Evolutionary conservation across 2,329 filamentous ascomycete species (phyloP).

Genomic region (Penicillium sp.): DNA sequence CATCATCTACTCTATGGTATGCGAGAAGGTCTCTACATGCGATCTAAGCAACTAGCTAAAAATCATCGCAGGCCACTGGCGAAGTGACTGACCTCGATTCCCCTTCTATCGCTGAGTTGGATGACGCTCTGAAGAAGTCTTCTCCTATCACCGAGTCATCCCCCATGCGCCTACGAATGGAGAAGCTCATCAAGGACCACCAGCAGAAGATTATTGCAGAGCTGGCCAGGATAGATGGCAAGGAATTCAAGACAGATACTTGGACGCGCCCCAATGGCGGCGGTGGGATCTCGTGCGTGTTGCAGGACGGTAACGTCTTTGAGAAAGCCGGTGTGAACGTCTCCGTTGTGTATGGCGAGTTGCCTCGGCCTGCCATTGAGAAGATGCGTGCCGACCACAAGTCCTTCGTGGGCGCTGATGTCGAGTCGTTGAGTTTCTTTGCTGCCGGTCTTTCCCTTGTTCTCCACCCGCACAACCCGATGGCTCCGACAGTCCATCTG

Average conservation of each 20-base stretch:
- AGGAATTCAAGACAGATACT: constrained; percentile 75
- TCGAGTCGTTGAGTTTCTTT: constrained; percentile 90
- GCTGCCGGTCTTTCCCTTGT: constrained; percentile 91
- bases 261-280: constrained; percentile 88
- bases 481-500: constrained; percentile 94
- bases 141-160: constrained; percentile 71
- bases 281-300: constrained; percentile 88
- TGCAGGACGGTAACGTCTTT: constrained; percentile 95
- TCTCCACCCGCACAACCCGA: constrained; percentile 88
- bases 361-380: constrained; percentile 81
- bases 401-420: constrained; percentile 70
- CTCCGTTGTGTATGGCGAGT: constrained; percentile 87
- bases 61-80: constrained; percentile 30
- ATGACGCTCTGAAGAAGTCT: constrained; percentile 76
- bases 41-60: background rate
- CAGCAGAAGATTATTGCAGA: constrained; percentile 83
- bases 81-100: constrained; percentile 40
- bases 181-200: constrained; percentile 89
- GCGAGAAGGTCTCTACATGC: background rate
- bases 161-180: constrained; percentile 97
- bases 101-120: constrained; percentile 77
- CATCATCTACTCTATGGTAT: constrained; percentile 53
- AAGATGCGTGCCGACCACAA: constrained; percentile 97
- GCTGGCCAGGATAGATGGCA: constrained; percentile 79
- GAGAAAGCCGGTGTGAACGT: constrained; percentile 97